Conservation (phyloP, 1,284 basidiomycete genomes). For the Macrocystidia cucumis region DNA sequence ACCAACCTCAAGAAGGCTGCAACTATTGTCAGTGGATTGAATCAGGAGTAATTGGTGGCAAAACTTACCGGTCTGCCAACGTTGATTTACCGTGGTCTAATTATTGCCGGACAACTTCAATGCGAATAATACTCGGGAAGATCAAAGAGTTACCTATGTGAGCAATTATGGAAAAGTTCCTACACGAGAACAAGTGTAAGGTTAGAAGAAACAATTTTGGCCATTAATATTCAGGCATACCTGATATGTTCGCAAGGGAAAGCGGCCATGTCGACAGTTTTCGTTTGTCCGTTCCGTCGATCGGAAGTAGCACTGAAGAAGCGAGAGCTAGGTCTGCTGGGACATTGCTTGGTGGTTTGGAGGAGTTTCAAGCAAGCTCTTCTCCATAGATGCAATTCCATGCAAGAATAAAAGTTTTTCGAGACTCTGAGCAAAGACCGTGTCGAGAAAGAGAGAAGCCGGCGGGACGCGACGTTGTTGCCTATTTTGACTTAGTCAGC, state of each 20-base stretch:
- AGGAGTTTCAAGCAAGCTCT: slow-evolving; percentile 20
- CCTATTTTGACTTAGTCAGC: slow-evolving; percentile 4
- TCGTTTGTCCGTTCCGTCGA: slow-evolving; percentile 17
- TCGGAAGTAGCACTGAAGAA: slow-evolving; percentile 24
- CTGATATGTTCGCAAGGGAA: slow-evolving; percentile 75
- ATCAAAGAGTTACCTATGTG: slow-evolving; percentile 87
- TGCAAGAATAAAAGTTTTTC: slow-evolving; percentile 1
- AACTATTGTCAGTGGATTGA: slow-evolving; percentile 3
- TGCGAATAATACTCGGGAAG: no score
- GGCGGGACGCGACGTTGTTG: no score
- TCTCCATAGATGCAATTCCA: slow-evolving; percentile 8
- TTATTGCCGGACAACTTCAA: slow-evolving; percentile 8
- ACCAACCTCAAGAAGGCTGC: slow-evolving; percentile 61
- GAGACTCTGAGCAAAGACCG: not conserved
- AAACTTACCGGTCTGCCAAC: slow-evolving; percentile 71
- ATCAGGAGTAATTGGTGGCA: not conserved
- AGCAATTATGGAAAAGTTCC: slow-evolving; percentile 93
- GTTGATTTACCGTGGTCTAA: slow-evolving; percentile 90
- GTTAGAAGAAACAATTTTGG: slow-evolving; percentile 4
- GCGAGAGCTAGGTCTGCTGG: no score
- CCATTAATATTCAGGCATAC: slow-evolving; percentile 26
- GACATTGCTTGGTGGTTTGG: no score
- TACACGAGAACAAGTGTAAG: slow-evolving; percentile 19
- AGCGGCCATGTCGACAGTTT: slow-evolving; percentile 49
- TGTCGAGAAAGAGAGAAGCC: not conserved